These are phyloP conservation scores for Phytophthora pisi DNA, from an alignment of 352 stramenopile species.

Conservation along the genomic window DNA sequence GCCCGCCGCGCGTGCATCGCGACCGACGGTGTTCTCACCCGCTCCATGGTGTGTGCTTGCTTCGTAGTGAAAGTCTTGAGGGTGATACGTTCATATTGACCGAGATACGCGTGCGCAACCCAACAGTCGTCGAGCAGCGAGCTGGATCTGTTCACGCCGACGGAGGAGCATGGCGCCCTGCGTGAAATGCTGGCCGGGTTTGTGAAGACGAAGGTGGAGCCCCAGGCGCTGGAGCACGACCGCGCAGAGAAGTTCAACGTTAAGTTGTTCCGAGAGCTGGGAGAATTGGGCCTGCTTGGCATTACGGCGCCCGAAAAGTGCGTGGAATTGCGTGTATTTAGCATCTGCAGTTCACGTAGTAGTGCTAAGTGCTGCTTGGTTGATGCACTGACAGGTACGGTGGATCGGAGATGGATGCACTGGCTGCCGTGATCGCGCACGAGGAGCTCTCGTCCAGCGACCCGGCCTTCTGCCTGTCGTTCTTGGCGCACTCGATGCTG, in stretches of 20 bases:
- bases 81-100: constrained; percentile 6
- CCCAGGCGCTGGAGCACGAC: constrained; percentile 96
- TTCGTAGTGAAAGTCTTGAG: not conserved
- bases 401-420: constrained; percentile 95
- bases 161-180: constrained; percentile 87
- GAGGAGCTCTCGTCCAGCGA: constrained; percentile 97
- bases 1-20: constrained; percentile 15
- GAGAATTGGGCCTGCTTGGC: constrained; percentile 95
- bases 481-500: constrained; percentile 94
- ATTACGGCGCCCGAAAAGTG: constrained; percentile 96
- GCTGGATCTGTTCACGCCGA: constrained; percentile 89
- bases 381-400: constrained; percentile 76
- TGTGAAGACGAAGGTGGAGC: constrained; percentile 96
- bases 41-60: constrained; percentile 32
- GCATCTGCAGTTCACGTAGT: not conserved
- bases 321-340: constrained; percentile 8
- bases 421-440: constrained; percentile 94
- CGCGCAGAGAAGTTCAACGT: constrained; percentile 98
- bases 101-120: not conserved
- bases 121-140: constrained; percentile 29
- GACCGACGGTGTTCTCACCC: constrained; percentile 12
- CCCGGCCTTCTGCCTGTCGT: constrained; percentile 98
- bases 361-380: not conserved
- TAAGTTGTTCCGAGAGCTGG: constrained; percentile 94
- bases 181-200: constrained; percentile 95